These are phyloP conservation scores for Coniochaeta sp. DNA, from an alignment of 2,329 filamentous ascomycete species.

Conservation along the genomic window DNA sequence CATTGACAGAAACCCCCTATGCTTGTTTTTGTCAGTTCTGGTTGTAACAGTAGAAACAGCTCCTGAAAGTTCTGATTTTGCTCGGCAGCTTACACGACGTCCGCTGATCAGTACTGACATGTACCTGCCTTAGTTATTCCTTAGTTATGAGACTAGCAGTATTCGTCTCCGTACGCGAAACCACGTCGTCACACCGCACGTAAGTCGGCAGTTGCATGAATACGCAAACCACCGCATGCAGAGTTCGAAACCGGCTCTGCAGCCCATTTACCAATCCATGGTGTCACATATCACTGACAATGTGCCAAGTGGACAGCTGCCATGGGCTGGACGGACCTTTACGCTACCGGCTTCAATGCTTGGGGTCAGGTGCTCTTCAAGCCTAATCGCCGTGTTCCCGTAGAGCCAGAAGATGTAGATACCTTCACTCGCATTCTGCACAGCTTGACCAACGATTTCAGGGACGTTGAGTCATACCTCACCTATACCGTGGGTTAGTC, in stretches of 20 bases:
- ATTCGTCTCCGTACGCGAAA: neutral
- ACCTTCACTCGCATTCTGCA: conserved; percentile 34
- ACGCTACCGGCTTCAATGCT: conserved; percentile 50
- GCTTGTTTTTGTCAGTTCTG: neutral
- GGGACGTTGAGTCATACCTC: conserved; percentile 24
- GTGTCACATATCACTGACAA: neutral
- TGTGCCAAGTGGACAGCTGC: neutral
- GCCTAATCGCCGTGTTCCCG: neutral
- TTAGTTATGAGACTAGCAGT: neutral
- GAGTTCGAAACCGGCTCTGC: neutral
- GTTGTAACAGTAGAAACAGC: neutral
- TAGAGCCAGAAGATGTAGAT: neutral
- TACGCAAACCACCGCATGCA: neutral
- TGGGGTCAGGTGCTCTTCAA: conserved; percentile 45
- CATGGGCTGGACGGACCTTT: conserved; percentile 33
- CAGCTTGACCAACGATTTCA: conserved; percentile 22
- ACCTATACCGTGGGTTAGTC: conserved; percentile 42
- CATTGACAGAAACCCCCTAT: neutral
- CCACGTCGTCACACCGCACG: neutral
- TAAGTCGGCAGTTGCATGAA: neutral
- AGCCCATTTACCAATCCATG: neutral
- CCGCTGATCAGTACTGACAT: neutral
- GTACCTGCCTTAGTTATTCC: too few species aligned
- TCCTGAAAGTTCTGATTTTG: neutral
- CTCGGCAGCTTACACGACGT: neutral